A percentile compares a stretch with the other conserved stretches of the same genome.
These are phyloP conservation scores for Durusdinium trenchii DNA, from an alignment of 73 alveolate species.

Conservation along the genomic window DNA sequence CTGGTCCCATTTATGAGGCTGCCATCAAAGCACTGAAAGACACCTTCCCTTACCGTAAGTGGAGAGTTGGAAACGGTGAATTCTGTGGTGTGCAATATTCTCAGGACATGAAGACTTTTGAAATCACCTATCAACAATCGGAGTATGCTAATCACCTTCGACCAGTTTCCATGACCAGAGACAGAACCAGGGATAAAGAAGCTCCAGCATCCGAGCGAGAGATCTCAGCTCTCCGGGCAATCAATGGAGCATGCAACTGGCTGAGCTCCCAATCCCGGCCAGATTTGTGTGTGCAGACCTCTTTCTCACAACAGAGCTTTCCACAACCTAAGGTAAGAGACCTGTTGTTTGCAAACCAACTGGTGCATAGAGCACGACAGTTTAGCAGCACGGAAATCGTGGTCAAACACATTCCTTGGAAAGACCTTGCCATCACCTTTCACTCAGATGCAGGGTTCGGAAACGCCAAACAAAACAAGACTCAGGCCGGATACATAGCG, in stretches of 20 bases:
- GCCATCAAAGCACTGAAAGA: neutral
- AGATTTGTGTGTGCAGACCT: constrained; percentile 5
- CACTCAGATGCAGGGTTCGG: neutral
- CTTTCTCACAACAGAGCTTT: constrained; percentile 9
- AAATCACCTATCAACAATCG: neutral
- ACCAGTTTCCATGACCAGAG: neutral
- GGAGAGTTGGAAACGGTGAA: constrained; percentile 40
- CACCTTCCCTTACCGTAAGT: constrained; percentile 23
- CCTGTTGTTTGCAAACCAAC: neutral
- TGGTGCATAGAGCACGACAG: constrained; percentile 3
- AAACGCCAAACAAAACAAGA: neutral
- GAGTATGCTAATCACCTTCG: neutral
- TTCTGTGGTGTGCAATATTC: neutral
- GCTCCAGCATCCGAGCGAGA: neutral
- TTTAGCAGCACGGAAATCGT: no score
- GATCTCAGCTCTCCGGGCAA: neutral
- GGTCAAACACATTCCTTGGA: neutral
- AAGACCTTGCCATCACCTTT: neutral
- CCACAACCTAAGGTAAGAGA: neutral
- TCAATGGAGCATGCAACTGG: constrained; percentile 27
- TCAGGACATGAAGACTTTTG: neutral
- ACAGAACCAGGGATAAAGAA: neutral
- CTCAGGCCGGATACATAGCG: constrained; percentile 1
- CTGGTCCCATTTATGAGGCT: neutral
- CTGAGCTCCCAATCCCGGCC: neutral